Evolutionary conservation across 768 basidiomycete species (phyloP).

Genomic region (Lentinula sp.): DNA sequence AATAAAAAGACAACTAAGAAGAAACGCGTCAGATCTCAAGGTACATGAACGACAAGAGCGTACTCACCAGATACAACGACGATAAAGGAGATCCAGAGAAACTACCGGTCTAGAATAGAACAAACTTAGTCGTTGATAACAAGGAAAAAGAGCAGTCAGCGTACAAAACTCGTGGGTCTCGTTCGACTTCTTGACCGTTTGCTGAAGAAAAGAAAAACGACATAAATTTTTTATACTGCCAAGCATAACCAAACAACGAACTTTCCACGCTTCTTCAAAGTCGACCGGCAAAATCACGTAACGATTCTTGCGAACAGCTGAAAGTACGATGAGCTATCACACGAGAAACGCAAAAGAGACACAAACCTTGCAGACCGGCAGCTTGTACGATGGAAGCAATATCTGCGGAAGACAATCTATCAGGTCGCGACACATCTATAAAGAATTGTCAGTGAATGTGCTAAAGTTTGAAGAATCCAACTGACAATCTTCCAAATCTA

Average conservation of each 20-base stretch:
- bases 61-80: conserved; percentile 18
- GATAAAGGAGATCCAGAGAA: neutral
- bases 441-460: neutral
- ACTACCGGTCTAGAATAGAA: conserved; percentile 26
- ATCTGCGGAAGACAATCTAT: conserved; percentile 92
- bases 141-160: conserved; percentile 25
- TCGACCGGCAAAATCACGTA: conserved; percentile 95
- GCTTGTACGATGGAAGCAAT: conserved; percentile 95
- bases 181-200: conserved; percentile 93
- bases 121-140: conserved; percentile 4
- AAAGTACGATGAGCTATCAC: conserved; percentile 4
- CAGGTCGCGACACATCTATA: conserved; percentile 92
- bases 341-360: neutral
- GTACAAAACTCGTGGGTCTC: conserved; percentile 96
- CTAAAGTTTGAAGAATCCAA: neutral
- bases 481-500: conserved; percentile 95
- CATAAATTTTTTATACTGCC: conserved; percentile 26
- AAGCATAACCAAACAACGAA: conserved; percentile 62
- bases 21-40: neutral
- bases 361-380: conserved; percentile 87
- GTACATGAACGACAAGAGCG: neutral
- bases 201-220: conserved; percentile 47
- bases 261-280: conserved; percentile 99
- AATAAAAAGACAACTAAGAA: conserved; percentile 29
- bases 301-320: conserved; percentile 96